Base-by-base conservation (phyloP, 805 yeast genomes). In the Nakazawaea pomicola region DNA sequence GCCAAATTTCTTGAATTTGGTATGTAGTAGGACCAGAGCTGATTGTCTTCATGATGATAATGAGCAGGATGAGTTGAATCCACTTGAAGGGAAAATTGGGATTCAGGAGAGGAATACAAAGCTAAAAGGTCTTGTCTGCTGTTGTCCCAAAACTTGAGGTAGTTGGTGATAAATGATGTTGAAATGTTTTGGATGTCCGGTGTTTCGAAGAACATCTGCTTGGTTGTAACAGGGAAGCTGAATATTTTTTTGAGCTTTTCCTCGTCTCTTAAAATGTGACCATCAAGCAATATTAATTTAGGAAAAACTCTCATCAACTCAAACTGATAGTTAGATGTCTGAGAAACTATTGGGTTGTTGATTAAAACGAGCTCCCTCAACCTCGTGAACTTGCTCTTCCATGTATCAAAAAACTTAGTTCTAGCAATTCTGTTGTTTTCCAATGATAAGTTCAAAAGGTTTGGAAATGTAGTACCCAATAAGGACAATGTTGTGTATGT, bases 121-220 rank as follows among this genome's bases (percentile, higher is more conserved):
- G 74, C 71, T 58, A 83, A 57, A 36, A 93, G 66, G 43, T 82
- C 90, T 8, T 69, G 53, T 45, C 99, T 67, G 54, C 85, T 79
- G 5, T 72, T 52, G 63, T 93, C 99, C 95, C 95, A 93, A 36
- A 83, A 64, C 40, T 79, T 78, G 44, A 85, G 66, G 60, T 75
- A 93, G 49, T 85, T 83, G 21, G 87, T 61, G 6, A 90, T 67
- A 58, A 93, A 93, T 52, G 73, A 78, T n/a, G 89, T 80, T 6
- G 93, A 80, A 23, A 84, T 63, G 19, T 68, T 66, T 47, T 84
- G 88, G 24, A 88, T 69, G 29, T 78, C 85, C 12, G 71, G 68
- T 52, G 79, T 84, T 62, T 86, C 96, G 59, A 90, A 90, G 57
- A 91, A 93, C 64, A 81, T 78, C 44, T 78, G 81, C 39, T 75